Percentiles rank a stretch among this genome's conserved stretches.
Conservation (phyloP, 106 monocot species). For the Cymbidium sinense region DNA sequence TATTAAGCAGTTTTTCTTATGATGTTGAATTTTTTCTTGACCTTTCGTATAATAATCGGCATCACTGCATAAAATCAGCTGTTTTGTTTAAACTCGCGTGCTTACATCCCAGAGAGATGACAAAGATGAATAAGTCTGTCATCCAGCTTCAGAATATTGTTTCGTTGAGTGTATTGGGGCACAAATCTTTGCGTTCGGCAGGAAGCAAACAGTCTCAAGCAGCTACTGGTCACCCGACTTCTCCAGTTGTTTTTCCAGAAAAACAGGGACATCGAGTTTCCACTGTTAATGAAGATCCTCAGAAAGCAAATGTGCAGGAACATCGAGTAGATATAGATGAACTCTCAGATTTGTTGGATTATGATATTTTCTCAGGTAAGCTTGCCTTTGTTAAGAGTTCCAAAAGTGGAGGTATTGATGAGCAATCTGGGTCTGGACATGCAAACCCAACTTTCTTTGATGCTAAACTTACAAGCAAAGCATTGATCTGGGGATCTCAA, state of each 20-base stretch:
- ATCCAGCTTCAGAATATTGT: constrained; percentile 33
- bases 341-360: constrained; percentile 76
- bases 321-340: constrained; percentile 89
- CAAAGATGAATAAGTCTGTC: constrained; percentile 44
- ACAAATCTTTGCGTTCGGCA: constrained; percentile 31
- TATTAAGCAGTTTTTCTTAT: constrained; percentile 16
- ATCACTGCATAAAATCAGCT: constrained; percentile 3
- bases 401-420: constrained; percentile 25
- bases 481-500: constrained; percentile 76
- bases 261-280: constrained; percentile 21
- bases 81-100: constrained; percentile 3
- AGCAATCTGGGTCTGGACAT: constrained; percentile 27
- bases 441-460: constrained; percentile 30
- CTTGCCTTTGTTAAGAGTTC: constrained; percentile 59
- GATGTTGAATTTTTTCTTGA: constrained; percentile 22
- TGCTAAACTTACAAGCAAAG: constrained; percentile 87
- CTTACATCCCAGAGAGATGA: constrained; percentile 12
- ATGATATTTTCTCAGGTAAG: constrained; percentile 80
- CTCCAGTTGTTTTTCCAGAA: constrained; percentile 60
- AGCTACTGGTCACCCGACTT: constrained; percentile 51
- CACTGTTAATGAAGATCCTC: constrained; percentile 27
- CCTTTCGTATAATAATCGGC: constrained; percentile 7
- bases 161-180: constrained; percentile 35
- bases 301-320: constrained; percentile 46
- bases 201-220: constrained; percentile 44